Conservation (phyloP, 495 filamentous ascomycete species). For the Emericellopsis terricola region DNA sequence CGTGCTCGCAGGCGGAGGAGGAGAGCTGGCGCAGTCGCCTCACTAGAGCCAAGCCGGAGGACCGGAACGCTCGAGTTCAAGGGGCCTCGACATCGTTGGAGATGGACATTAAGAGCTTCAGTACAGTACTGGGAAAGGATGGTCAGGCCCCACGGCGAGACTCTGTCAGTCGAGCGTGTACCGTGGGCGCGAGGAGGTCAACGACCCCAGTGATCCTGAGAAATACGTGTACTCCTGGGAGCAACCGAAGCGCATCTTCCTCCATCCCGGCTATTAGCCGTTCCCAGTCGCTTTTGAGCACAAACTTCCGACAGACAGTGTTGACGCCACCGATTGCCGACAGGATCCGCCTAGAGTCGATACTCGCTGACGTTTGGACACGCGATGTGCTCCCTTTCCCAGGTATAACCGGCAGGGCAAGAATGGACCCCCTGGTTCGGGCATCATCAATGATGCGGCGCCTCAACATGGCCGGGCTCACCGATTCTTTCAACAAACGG, state of each 20-base stretch:
- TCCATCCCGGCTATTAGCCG: constrained; percentile 37
- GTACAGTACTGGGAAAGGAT: constrained; percentile 51
- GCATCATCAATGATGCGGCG: constrained; percentile 70
- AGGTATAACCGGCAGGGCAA: constrained; percentile 51
- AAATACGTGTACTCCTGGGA: constrained; percentile 61
- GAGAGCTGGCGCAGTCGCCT: constrained; percentile 50
- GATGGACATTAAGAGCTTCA: constrained; percentile 55
- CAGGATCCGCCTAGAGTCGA: constrained; percentile 56
- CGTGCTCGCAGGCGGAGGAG: constrained; percentile 71
- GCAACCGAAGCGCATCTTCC: constrained; percentile 16
- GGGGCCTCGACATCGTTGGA: constrained; percentile 38
- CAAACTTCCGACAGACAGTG: constrained; percentile 39
- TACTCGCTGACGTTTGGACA: constrained; percentile 69
- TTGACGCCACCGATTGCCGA: constrained; percentile 54
- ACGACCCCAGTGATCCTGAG: constrained; percentile 70
- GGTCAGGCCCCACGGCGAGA: constrained; percentile 49
- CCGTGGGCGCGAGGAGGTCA: constrained; percentile 41
- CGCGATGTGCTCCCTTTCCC: constrained; percentile 68
- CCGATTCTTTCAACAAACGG: constrained; percentile 43
- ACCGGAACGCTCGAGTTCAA: constrained; percentile 24
- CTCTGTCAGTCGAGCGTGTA: constrained; percentile 62
- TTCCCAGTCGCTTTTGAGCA: constrained; percentile 51
- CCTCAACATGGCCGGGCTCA: constrained; percentile 55
- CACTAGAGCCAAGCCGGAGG: constrained; percentile 19
- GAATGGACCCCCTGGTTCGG: constrained; percentile 46